Base-by-base conservation (phyloP, 2,329 filamentous ascomycete genomes). In the Fusarium sp. region DNA sequence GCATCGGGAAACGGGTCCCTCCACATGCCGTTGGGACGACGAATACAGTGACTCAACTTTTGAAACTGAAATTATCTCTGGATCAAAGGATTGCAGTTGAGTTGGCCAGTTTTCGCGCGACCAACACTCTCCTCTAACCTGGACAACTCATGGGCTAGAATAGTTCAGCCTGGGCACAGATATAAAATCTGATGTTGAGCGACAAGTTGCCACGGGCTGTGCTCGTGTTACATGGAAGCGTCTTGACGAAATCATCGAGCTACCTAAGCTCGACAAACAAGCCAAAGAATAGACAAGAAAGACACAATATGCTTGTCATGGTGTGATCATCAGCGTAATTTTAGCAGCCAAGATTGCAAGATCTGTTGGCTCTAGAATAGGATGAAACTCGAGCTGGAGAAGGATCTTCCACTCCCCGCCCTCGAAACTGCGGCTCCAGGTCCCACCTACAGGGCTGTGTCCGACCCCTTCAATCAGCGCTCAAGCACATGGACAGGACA, bases 381-480 rank as follows among this genome's bases (percentile, higher is more conserved):
- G 41, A 74, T 77, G 76, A 78, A 78, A 78, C 77, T 57, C 35
- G 35, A 66, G 63, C 48, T 64, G 58, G 31, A 65, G 52, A 64
- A 72, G 58, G 52, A 52, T 31, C 54, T 61, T 48, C 48, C 24
- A 41, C 50, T 72, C 73, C 69, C 74, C 65, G 65, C 70, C 67
- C 68, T 69, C 59, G 67, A 69, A 70, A 68, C 61, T 65, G 73
- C 66, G 60, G 50, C 64, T 69, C 64, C 58, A 65, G 64, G 65
- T 63, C 68, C 77, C 72, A 76, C 76, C 66, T 68, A 61, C 77
- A 78, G 76, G 77, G 77, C 77, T 78, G 75, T 77, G 73, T 64
- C 45, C 24, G 64, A 57, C 68, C 68, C 74, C 71, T 77, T 77
- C 66, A 74, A 71, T 73, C 67, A 72, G 67, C 61, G 61, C 62